Conservation (phyloP, 2,329 filamentous ascomycete genomes). For the Ploettnerulaceae sp. region DNA sequence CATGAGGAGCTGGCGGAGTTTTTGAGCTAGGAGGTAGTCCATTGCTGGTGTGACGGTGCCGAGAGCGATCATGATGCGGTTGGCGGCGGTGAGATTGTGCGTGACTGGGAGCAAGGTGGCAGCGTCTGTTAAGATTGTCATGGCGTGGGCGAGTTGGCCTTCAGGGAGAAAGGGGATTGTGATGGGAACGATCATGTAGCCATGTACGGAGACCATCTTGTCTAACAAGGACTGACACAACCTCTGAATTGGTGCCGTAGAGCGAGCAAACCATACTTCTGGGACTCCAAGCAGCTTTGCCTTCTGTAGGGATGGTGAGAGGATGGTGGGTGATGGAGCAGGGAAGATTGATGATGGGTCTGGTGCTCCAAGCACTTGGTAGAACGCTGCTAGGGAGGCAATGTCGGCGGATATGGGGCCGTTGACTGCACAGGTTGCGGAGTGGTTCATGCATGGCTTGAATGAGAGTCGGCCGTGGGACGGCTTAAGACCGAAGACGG, state of each 20-base stretch:
- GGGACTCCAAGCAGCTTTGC: constrained; percentile 54
- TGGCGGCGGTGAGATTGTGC: constrained; percentile 46
- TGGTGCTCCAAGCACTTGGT: constrained; percentile 69
- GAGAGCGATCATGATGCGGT: constrained; percentile 63
- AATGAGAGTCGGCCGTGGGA: constrained; percentile 60
- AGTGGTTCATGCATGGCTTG: constrained; percentile 40
- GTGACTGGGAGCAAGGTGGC: constrained; percentile 35
- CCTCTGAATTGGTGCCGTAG: constrained; percentile 57
- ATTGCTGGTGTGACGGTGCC: constrained; percentile 57
- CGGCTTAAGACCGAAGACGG: constrained; percentile 73
- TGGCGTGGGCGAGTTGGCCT: constrained; percentile 70
- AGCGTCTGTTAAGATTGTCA: constrained; percentile 71
- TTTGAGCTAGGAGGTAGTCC: constrained; percentile 68
- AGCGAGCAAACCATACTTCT: constrained; percentile 62
- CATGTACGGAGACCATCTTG: constrained; percentile 46
- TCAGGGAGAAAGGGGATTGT: constrained; percentile 60
- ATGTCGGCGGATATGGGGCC: constrained; percentile 74
- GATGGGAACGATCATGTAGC: constrained; percentile 53
- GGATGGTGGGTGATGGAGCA: constrained; percentile 42
- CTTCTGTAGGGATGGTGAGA: constrained; percentile 40
- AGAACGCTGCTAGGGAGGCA: constrained; percentile 72
- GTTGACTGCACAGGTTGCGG: constrained; percentile 52
- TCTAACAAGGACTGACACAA: constrained; percentile 58
- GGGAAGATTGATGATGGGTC: constrained; percentile 62
- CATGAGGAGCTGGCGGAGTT: constrained; percentile 72